Conservation (phyloP, 352 stramenopile species). For the Pythium coloratum region DNA sequence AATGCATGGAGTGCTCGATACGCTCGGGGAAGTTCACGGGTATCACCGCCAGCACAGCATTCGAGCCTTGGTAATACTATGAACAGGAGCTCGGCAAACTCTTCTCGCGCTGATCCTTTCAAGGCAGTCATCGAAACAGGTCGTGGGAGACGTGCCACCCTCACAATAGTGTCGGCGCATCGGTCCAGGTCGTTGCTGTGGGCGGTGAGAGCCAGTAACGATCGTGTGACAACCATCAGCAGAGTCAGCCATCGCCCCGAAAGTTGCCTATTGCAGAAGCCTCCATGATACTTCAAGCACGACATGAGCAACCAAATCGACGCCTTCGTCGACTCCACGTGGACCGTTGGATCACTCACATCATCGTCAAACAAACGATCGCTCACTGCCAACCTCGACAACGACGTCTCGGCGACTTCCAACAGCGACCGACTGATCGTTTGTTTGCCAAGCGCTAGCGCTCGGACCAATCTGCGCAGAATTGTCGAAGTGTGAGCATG, state of each 20-base stretch:
- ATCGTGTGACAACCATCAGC: neutral
- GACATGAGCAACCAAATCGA: slow-evolving; percentile 4
- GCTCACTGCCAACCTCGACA: neutral
- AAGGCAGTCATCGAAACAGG: neutral
- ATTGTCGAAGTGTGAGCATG: neutral
- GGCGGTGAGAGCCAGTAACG: neutral
- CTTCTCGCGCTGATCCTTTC: neutral
- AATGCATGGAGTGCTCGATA: neutral
- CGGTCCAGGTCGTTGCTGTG: neutral
- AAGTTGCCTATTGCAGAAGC: slow-evolving; percentile 7
- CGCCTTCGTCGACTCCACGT: neutral
- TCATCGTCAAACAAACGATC: neutral
- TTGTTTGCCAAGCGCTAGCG: too few relatives aligned
- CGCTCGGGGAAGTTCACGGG: neutral
- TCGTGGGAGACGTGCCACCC: neutral
- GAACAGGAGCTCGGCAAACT: neutral
- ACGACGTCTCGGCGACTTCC: neutral
- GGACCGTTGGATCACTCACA: neutral
- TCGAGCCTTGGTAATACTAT: neutral
- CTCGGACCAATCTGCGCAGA: neutral
- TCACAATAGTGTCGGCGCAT: neutral
- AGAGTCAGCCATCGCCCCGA: neutral
- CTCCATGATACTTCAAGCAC: slow-evolving; percentile 14
- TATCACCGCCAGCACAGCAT: neutral
- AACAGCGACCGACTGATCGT: neutral